phyloP scores from a whole-genome alignment of 2,329 filamentous ascomycete species.

The Emmonsia crescens region DNA sequence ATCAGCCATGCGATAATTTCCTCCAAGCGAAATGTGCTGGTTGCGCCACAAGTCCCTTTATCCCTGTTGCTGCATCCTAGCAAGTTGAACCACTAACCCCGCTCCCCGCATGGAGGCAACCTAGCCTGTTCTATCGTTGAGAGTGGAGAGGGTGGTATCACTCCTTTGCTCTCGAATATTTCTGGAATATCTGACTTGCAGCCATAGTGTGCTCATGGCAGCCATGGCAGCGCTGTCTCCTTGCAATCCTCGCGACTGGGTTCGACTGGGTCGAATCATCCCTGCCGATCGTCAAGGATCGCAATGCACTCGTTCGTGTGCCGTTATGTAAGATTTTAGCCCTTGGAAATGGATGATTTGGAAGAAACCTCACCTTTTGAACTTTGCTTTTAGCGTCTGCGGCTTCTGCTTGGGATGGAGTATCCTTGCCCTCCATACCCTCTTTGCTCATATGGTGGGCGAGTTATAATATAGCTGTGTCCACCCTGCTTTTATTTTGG shows the following conservation, averaged over 20 bases:
- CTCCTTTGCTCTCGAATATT: conserved; percentile 1
- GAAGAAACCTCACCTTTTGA: not conserved
- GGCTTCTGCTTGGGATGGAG: not conserved
- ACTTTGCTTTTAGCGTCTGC: not conserved
- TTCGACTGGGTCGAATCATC: not conserved
- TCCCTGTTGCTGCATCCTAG: not conserved
- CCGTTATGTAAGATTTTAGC: not conserved
- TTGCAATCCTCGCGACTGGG: not conserved
- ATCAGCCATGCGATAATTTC: not conserved
- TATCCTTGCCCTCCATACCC: not conserved
- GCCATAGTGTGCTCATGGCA: not conserved
- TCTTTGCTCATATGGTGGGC: not conserved
- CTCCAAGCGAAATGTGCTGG: not conserved
- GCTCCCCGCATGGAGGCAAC: not conserved
- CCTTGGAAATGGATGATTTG: not conserved
- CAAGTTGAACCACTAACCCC: not conserved
- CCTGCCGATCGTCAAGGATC: not conserved
- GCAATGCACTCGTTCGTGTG: not conserved
- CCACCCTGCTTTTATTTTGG: not conserved
- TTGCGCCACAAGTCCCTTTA: not conserved
- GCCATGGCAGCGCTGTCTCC: not conserved
- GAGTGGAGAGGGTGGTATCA: not conserved
- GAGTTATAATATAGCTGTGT: not conserved
- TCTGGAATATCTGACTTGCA: not conserved
- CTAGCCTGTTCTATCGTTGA: not conserved